Evolutionary conservation across 1,284 basidiomycete species (phyloP).

Genomic region (Moesziomyces sp.): DNA sequence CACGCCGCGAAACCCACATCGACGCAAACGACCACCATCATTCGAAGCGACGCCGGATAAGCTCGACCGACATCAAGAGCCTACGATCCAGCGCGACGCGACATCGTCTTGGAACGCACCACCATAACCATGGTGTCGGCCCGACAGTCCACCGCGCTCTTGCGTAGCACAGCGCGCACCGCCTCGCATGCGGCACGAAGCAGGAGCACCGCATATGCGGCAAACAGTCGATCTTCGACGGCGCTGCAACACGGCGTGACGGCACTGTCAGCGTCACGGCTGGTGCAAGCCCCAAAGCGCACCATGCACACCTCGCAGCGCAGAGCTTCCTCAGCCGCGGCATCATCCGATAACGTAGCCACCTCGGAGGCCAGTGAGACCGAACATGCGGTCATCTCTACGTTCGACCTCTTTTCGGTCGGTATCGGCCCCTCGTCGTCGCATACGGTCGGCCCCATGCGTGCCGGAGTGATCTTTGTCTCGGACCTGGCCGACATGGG

Average conservation of each 20-base stretch:
- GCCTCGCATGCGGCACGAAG: conserved; percentile 1
- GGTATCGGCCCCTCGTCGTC: conserved; percentile 72
- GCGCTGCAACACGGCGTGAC: background rate
- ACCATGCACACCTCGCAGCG: conserved; percentile 5
- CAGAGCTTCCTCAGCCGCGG: conserved; percentile 1
- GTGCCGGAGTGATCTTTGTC: conserved; percentile 84
- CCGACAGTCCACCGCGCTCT: conserved; percentile 10
- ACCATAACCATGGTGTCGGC: conserved; percentile 10
- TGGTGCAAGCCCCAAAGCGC: background rate
- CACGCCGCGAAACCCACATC: background rate
- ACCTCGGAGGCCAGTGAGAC: conserved; percentile 54
- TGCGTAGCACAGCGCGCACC: conserved; percentile 19
- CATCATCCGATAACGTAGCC: conserved; percentile 1
- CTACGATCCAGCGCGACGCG: background rate
- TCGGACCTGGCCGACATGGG: conserved; percentile 77
- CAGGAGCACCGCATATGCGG: too few relatives aligned
- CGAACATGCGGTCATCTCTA: conserved; percentile 87
- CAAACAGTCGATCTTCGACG: background rate
- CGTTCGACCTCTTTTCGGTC: conserved; percentile 87
- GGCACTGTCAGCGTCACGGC: background rate
- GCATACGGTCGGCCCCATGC: conserved; percentile 85
- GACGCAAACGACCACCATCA: conserved; percentile 5
- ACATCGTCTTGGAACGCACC: background rate
- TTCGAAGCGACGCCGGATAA: conserved; percentile 1
- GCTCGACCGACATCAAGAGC: background rate